Evolutionary conservation across 148 eudicot species (phyloP), one percentile per base, ranked within the genome.

Genomic region (Rhododendron ovatum): DNA sequence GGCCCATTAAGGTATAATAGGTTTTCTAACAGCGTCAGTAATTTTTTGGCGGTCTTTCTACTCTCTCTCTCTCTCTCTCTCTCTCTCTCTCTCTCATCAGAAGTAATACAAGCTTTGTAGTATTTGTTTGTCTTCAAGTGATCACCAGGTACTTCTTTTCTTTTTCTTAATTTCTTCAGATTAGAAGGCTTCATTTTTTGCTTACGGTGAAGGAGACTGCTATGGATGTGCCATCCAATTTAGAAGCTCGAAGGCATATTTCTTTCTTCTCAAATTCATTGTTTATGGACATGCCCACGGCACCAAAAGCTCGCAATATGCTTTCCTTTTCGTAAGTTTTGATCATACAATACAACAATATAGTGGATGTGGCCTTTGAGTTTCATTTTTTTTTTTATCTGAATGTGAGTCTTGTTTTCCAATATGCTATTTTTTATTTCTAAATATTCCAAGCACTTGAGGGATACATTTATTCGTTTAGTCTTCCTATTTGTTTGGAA

Each of bases 241-340:
- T 93, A 86, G 96, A 92, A 86, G 96, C 96, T 81, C 90, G 91
- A 85, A 89, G 96, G 89, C 93, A 94, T 35, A 91, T 93, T 75
- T 90, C 94, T 74, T 93, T 92, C 87, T 93, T 93, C 86, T 91
- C 96, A 83, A 93, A 93, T 89, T 93, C 96, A 22, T 86, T 93
- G 88, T 93, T 93, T 87, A 93, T 93, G 96, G 94, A 92, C 85
- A 93, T 93, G 96, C 96, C 96, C 63, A 63, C 26, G 12, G 94
- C 96, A 39, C 96, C 96, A 7, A 92, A 90, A 93, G 94, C 92
- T 84, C 93, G 94, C 76, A 92, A 93, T 85, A 93, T 93, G 96
- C 90, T 92, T 69, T 93, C 96, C 47, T 93, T 93, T 84, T 92
- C 94, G 94, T 93, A 91, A 93, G 91, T 87, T 33, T 59, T 59